Evolutionary conservation across 495 filamentous ascomycete genomes (phyloP).

Genomic region (Neurospora tetrasperma): DNA sequence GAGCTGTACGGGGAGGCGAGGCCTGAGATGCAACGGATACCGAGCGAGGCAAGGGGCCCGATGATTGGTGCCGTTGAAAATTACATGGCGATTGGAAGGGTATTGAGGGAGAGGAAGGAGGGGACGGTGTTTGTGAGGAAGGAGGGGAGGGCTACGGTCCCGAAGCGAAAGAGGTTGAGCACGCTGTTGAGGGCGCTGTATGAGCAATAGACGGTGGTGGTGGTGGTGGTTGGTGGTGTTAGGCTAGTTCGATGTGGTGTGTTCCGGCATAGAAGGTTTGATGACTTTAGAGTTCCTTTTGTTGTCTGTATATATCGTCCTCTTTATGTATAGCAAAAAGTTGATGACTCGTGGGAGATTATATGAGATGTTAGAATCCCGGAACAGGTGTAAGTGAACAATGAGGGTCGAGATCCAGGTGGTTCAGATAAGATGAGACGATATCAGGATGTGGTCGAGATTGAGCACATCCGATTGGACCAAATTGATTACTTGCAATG

Average conservation of each 20-base stretch:
- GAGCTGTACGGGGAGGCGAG: constrained; percentile 38
- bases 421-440: background rate
- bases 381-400: background rate
- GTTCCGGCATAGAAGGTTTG: background rate
- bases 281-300: background rate
- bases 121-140: constrained; percentile 19
- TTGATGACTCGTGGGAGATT: background rate
- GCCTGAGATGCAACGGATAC: constrained; percentile 45
- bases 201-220: background rate
- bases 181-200: constrained; percentile 45
- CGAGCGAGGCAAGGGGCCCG: constrained; percentile 43
- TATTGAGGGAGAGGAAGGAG: constrained; percentile 31
- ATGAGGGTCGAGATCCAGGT: background rate
- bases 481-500: background rate
- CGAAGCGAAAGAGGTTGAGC: constrained; percentile 39
- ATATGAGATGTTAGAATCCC: background rate
- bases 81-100: constrained; percentile 63
- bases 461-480: background rate
- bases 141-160: constrained; percentile 48
- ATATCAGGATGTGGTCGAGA: background rate
- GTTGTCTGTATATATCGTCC: background rate
- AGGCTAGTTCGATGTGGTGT: background rate
- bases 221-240: background rate
- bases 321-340: background rate
- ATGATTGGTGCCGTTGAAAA: constrained; percentile 59